Evolutionary conservation across 2,329 filamentous ascomycete genomes (phyloP), one percentile per base, ranked within the genome.

Genomic region (Alternaria arborescens): DNA sequence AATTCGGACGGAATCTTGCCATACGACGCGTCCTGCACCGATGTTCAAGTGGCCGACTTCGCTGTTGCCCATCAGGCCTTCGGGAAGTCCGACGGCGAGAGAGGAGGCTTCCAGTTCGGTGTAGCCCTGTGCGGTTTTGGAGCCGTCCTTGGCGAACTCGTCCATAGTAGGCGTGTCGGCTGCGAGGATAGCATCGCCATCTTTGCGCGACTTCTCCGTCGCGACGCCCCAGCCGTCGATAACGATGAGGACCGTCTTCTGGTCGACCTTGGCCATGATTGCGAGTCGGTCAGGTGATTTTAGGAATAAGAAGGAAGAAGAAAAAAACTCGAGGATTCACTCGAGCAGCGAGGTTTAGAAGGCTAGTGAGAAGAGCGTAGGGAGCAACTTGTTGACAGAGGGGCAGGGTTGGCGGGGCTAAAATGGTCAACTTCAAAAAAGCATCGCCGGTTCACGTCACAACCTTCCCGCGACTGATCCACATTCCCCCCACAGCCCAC

Each of bases 11-110:
- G 96, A 82, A 71, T 85, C 94, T 81, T 99, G 95, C 95, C 95
- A 99, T 74, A 99, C 95, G 63, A 99, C 95, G 75, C 95, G 88
- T 60, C 95, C 95, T 61, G 95, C 95, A 74, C 95, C 95, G 79
- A 99, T 98, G 86, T 99, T 99, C 84, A 99, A 82, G 82, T 99
- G 95, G 64, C 95, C 95, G 79, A 99, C 95, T 82, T 99, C 95
- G 72, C 92, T 97, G 86, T 99, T 99, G 69, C 95, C 95, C 95
- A 99, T 99, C 69, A 99, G 85, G 61, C 95, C 95, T 79, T 99
- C 94, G 20, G 95, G 95, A 54, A 99, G 88, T 69, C 95, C 95
- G 68, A 99, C 95, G 46, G 95, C 95, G 62, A 97, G 87, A 43
- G 95, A 98, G 3, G 95, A 98, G 60, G 95, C 95, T 73, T 99